Evolutionary conservation across 2,329 filamentous ascomycete species (phyloP).

Genomic region (Aspergillus brasiliensis): DNA sequence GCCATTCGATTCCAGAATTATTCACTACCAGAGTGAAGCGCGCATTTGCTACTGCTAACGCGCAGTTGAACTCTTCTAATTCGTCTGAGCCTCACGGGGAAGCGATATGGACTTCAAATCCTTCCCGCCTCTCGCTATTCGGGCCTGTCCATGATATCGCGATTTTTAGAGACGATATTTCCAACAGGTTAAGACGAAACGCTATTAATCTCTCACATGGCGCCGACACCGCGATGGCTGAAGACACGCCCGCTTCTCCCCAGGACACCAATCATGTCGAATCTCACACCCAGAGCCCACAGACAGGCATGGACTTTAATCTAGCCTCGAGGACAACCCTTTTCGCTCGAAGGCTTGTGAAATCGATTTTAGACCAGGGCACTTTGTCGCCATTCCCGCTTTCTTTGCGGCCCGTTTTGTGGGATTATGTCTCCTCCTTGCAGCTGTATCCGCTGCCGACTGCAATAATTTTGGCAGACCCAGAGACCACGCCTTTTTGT

Average conservation of each 20-base stretch:
- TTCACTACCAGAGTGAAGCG: conserved; percentile 87
- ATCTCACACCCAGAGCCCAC: conserved; percentile 28
- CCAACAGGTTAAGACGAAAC: conserved; percentile 73
- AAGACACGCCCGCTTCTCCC: conserved; percentile 14
- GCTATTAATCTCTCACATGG: conserved; percentile 67
- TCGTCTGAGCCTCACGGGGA: conserved; percentile 63
- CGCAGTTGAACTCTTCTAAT: conserved; percentile 60
- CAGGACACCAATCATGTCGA: conserved; percentile 29
- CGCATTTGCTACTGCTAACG: conserved; percentile 76
- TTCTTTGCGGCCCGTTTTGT: conserved; percentile 77
- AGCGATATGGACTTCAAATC: conserved; percentile 87
- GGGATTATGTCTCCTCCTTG: conserved; percentile 78
- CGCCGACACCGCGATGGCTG: conserved; percentile 31
- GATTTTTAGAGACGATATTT: conserved; percentile 83
- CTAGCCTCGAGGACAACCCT: conserved; percentile 32
- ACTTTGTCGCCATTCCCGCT: conserved; percentile 85
- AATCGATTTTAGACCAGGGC: conserved; percentile 88
- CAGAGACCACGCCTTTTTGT: conserved; percentile 78
- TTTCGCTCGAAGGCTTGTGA: conserved; percentile 76
- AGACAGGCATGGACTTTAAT: conserved; percentile 18
- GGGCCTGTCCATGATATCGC: conserved; percentile 86
- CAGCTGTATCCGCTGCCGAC: conserved; percentile 88
- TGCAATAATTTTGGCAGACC: conserved; percentile 78
- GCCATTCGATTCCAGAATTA: conserved; percentile 70
- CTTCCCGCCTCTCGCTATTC: conserved; percentile 78